Evolutionary conservation across 768 basidiomycete species (phyloP).

Genomic region (Termitomyces sp.): DNA sequence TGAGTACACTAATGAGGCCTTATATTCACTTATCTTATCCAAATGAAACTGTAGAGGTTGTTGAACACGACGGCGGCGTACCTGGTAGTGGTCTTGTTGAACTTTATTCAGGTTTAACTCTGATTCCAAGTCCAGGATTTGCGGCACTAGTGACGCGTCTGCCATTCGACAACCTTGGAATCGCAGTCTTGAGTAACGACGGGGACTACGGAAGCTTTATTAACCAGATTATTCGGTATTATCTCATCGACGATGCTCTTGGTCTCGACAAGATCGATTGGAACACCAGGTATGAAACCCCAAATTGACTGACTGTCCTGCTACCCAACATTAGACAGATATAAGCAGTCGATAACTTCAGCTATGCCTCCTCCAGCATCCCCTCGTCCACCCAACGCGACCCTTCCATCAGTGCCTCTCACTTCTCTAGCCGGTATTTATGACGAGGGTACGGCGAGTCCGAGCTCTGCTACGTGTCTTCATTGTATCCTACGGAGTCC

Average conservation of each 20-base stretch:
- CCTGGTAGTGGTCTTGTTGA: not conserved
- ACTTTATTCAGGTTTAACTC: not conserved
- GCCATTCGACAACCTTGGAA: conserved; percentile 20
- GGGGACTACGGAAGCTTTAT: conserved; percentile 16
- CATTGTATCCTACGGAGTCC: conserved; percentile 7
- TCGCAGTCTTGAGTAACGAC: conserved; percentile 25
- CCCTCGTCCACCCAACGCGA: conserved; percentile 12
- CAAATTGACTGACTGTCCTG: not conserved
- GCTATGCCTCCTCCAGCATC: conserved; percentile 1
- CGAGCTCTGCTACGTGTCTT: conserved; percentile 17
- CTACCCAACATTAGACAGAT: not conserved
- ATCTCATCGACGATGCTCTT: conserved; percentile 19
- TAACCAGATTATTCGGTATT: conserved; percentile 17
- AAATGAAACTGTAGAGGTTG: conserved; percentile 1
- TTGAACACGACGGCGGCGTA: conserved; percentile 10
- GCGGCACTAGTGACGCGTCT: conserved; percentile 17
- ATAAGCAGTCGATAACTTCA: not conserved
- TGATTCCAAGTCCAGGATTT: conserved; percentile 13
- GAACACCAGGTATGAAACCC: conserved; percentile 15
- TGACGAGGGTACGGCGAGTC: conserved; percentile 14
- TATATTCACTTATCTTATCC: not conserved
- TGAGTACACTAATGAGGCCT: conserved; percentile 2
- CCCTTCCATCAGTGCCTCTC: conserved; percentile 11
- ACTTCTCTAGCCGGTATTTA: conserved; percentile 13
- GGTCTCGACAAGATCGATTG: conserved; percentile 20